Percentiles rank a stretch among this genome's conserved stretches.
Evolutionary conservation across 495 filamentous ascomycete species (phyloP).

Genomic region (Elaphomyces granulatus): DNA sequence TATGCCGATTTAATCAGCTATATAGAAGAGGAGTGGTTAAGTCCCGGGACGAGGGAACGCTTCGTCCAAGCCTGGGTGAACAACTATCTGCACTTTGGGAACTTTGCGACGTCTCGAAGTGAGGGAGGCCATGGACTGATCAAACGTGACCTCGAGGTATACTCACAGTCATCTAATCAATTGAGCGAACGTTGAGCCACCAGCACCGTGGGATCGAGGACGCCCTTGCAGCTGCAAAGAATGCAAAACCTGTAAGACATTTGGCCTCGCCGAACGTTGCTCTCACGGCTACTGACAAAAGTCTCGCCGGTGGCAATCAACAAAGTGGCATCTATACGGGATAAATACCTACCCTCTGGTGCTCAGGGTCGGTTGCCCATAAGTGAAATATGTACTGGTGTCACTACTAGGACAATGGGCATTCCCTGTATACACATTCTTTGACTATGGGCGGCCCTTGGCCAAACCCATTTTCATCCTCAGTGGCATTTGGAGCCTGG

Average conservation of each 20-base stretch:
- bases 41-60: neutral
- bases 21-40: conserved; percentile 1
- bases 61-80: neutral
- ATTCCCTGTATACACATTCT: neutral
- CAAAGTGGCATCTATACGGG: too few relatives aligned
- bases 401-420: neutral
- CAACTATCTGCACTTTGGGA: neutral
- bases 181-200: too few relatives aligned
- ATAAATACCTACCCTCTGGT: too few relatives aligned
- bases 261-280: too few relatives aligned
- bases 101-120: neutral
- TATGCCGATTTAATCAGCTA: too few relatives aligned
- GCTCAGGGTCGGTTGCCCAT: neutral
- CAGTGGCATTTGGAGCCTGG: neutral
- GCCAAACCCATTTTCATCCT: neutral
- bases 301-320: too few relatives aligned
- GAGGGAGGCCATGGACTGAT: neutral
- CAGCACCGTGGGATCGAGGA: too few relatives aligned
- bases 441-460: neutral
- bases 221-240: too few relatives aligned
- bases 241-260: too few relatives aligned
- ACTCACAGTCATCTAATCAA: too few relatives aligned
- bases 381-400: neutral
- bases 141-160: neutral
- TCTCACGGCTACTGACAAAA: too few relatives aligned